Evolutionary conservation across 768 basidiomycete species (phyloP), one percentile per base, ranked within the genome.

Genomic region (Trametopsis cervina): DNA sequence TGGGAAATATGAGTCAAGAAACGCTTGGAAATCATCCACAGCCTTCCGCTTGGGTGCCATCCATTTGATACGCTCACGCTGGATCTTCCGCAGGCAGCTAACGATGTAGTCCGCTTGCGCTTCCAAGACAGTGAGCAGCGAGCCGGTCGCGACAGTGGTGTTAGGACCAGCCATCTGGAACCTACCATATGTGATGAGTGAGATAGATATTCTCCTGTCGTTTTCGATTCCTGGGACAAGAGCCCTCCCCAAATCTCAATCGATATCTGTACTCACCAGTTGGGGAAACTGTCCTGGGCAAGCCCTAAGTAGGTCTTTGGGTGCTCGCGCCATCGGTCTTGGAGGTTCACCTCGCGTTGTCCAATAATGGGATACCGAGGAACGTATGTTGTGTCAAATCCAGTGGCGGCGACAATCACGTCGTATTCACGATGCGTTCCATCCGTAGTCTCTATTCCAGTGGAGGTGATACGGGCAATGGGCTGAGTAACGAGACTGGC

Each of bases 391-490:
- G 57, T 51, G 49, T 62, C 59, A 49, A 53, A 60, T 22, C 63
- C 60, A 10, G 66, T 67, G 2, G 66, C 66, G 46, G 56, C 57
- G 11, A 65, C 54, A 48, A 67, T 62, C 22, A 61, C 56, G 50
- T 67, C 66, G 54, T 62, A 61, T 37, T 57, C 54, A 39, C 54
- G 56, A 37, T 56, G 50, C 13, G 25, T 22, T 1, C 66, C 65
- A 26, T 65, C 62, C 21, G 22, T 43, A 6, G 54, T 54, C 44
- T 57, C 53, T 40, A 66, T 60, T 2, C 66, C 66, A 0, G 55
- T 57, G 40, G 51, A 47, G 1, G 59, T 64, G 46, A 66, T 51
- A 9, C 55, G 49, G 39, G 51, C 53, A 49, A 67, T 67, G 3
- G n/a, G n/a, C n/a, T n/a, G n/a, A n/a, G n/a, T n/a, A n/a, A n/a